These are phyloP conservation scores for Aphanomyces euteiches DNA, from an alignment of 352 stramenopile species.

Conservation along the genomic window DNA sequence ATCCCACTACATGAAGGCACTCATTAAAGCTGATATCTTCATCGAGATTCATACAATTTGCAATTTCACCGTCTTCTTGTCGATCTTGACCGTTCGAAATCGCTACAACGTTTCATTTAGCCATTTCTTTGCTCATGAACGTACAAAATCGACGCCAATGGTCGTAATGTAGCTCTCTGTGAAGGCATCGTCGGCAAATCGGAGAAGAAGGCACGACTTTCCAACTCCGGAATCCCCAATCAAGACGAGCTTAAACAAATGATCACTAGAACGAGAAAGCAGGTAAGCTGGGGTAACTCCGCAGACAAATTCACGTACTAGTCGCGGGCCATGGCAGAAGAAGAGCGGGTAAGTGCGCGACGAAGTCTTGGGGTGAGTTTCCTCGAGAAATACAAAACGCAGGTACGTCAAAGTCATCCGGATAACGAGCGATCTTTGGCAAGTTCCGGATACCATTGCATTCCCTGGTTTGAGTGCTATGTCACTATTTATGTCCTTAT, in stretches of 20 bases:
- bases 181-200: constrained; percentile 98
- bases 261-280: constrained; percentile 51
- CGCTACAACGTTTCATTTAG: constrained; percentile 39
- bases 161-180: constrained; percentile 98
- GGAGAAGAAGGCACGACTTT: constrained; percentile 97
- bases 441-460: background rate
- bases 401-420: background rate
- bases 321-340: constrained; percentile 63
- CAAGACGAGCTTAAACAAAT: constrained; percentile 98
- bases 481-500: too few species aligned
- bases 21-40: constrained; percentile 10
- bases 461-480: too few species aligned
- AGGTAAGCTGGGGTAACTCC: background rate
- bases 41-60: constrained; percentile 87
- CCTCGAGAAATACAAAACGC: constrained; percentile 2
- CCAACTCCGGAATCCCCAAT: constrained; percentile 98
- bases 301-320: constrained; percentile 44
- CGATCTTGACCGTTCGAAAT: constrained; percentile 97
- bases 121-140: constrained; percentile 29
- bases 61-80: constrained; percentile 98
- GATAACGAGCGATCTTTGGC: constrained; percentile 20
- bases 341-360: background rate
- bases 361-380: background rate
- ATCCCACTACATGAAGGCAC: constrained; percentile 82
- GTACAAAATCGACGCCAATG: constrained; percentile 93